A percentile compares a stretch with the other conserved stretches of the same genome.
Conservation (phyloP, 2,329 filamentous ascomycete genomes). For the Amylocarpus encephaloides region DNA sequence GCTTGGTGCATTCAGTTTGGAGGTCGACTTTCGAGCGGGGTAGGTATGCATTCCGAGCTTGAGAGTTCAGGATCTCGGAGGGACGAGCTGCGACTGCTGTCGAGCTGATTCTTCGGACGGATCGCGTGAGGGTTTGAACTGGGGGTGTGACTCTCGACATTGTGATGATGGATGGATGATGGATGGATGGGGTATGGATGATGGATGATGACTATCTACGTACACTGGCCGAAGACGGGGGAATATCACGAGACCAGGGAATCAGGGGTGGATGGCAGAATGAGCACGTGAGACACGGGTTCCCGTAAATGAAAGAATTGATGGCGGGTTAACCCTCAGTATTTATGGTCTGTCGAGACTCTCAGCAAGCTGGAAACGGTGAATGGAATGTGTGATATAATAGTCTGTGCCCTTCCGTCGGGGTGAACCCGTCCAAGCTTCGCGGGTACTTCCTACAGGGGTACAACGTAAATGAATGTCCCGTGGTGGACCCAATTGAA, state of each 20-base stretch:
- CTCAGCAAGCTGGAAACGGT: too few species aligned
- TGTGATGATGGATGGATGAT: conserved; percentile 4
- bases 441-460: not conserved
- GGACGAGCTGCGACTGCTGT: conserved; percentile 21
- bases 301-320: not conserved
- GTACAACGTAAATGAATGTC: too few species aligned
- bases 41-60: conserved; percentile 20
- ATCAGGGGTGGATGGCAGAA: not conserved
- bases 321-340: not conserved
- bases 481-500: too few species aligned
- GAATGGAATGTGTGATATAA: too few species aligned
- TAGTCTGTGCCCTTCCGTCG: too few species aligned
- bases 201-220: conserved; percentile 3
- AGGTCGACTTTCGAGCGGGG: conserved; percentile 26
- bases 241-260: not conserved
- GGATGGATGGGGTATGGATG: not conserved
- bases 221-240: not conserved
- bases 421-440: not conserved
- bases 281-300: conserved; percentile 1
- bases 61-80: conserved; percentile 20
- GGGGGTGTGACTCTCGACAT: conserved; percentile 31
- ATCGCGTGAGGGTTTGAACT: conserved; percentile 24
- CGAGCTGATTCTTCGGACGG: conserved; percentile 23
- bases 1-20: conserved; percentile 23
- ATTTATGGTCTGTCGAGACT: too few species aligned